Evolutionary conservation across 495 filamentous ascomycete species (phyloP), one percentile per base, ranked within the genome.

Genomic region (Penicillium simplicissimum): DNA sequence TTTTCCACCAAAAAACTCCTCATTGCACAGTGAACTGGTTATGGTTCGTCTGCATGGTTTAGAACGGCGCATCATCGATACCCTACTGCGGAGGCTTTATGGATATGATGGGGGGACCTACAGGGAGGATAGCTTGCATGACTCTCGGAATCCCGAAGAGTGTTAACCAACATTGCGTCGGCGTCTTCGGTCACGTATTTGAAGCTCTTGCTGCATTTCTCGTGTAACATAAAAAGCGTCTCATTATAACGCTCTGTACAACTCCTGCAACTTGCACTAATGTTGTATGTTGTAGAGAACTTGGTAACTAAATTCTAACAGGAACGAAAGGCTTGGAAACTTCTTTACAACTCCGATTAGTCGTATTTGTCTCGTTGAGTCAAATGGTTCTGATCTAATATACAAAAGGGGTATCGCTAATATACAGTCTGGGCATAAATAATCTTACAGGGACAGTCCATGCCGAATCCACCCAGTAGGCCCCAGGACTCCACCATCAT

Each of bases 401-500:
- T 52, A 62, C 54, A 36, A 56, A 11, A 52, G 28, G 58, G 57
- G 61, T 65, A 71, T 66, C 58, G 48, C 57, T 70, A 69, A 55
- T 63, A 52, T 71, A 72, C 65, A 72, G 4, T 15, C 15, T 21
- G 49, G 45, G 42, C 58, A 55, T 57, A 54, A 52, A 66, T 2
- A 43, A 53, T 40, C 21, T 52, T 49, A 59, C 23, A 54, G 8
- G 38, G 45, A 25, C 21, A 21, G 14, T 66, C 47, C 51, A 17
- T 57, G 33, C 31, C 33, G 63, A 49, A 68, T 70, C 80, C 81
- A 82, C 36, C 77, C 74, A 54, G 37, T 59, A 17, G 71, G 74
- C 17, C 81, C 82, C 43, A 82, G 57, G 45, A 84, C 63, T 17
- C 81, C 80, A 9, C 78, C 82, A 73, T 85, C 86, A 19, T 81